phyloP scores from a whole-genome alignment of 768 basidiomycete species.

The Leccinum variicolor region DNA sequence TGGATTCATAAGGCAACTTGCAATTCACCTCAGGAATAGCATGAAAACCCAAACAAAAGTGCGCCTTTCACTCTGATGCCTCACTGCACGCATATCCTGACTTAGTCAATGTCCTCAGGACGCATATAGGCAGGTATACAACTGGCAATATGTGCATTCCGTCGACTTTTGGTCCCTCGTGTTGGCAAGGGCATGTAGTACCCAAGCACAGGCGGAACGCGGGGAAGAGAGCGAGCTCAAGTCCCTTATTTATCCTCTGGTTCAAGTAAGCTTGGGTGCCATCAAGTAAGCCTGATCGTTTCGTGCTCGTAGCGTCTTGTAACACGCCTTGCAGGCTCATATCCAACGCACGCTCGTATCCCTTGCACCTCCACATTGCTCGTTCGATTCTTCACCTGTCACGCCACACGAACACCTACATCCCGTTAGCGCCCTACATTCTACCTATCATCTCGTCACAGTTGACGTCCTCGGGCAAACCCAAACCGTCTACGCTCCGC shows the following conservation, averaged over 20 bases:
- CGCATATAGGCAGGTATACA: conserved; percentile 92
- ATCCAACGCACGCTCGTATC: conserved; percentile 87
- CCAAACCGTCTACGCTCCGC: conserved; percentile 81
- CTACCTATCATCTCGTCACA: conserved; percentile 81
- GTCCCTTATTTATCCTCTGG: conserved; percentile 91
- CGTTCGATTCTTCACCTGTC: conserved; percentile 86
- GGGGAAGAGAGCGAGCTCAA: conserved; percentile 73
- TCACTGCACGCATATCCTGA: conserved; percentile 6
- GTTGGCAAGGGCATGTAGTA: conserved; percentile 75
- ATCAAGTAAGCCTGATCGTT: conserved; percentile 61
- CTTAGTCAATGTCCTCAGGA: conserved; percentile 47
- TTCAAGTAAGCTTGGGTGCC: conserved; percentile 91
- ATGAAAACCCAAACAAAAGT: conserved; percentile 89
- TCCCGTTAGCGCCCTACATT: conserved; percentile 84
- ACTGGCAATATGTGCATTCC: conserved; percentile 97
- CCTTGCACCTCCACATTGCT: conserved; percentile 89
- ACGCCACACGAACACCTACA: conserved; percentile 78
- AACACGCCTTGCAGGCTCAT: conserved; percentile 60
- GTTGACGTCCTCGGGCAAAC: conserved; percentile 62
- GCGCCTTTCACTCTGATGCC: conserved; percentile 10
- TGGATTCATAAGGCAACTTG: conserved; percentile 91
- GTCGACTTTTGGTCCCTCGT: conserved; percentile 96
- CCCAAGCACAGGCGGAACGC: conserved; percentile 47
- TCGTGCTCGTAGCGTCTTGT: not conserved
- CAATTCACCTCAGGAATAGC: conserved; percentile 86